A percentile compares a stretch with the other conserved stretches of the same genome.
Conservation (phyloP, 1,284 basidiomycete species). For the Ustilago curta region DNA sequence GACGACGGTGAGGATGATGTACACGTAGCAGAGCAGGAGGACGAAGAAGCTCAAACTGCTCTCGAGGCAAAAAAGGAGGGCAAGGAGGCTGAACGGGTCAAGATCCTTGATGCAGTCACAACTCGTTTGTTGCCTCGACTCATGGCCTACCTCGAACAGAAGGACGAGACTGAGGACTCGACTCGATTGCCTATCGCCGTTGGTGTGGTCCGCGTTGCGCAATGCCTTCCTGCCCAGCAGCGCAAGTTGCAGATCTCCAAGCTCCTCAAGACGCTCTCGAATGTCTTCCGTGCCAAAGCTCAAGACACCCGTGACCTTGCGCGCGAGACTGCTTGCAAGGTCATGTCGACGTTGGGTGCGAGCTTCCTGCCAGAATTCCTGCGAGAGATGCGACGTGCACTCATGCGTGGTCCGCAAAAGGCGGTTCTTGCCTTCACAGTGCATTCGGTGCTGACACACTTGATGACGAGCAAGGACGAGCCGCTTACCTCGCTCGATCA, state of each 20-base stretch:
- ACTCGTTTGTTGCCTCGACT: conserved; percentile 63
- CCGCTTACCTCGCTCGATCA: conserved; percentile 74
- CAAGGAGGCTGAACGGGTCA: conserved; percentile 50
- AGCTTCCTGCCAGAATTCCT: conserved; percentile 80
- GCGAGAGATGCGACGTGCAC: conserved; percentile 83
- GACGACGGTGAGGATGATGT: conserved; percentile 74
- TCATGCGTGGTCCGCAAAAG: conserved; percentile 90
- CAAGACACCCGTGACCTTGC: conserved; percentile 92
- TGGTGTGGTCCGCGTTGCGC: conserved; percentile 86
- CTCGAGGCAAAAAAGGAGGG: conserved; percentile 13
- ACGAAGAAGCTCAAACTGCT: conserved; percentile 31
- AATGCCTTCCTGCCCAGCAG: conserved; percentile 79
- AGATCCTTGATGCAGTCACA: conserved; percentile 83
- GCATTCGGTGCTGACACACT: conserved; percentile 83
- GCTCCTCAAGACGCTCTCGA: conserved; percentile 84
- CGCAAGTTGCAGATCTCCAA: conserved; percentile 76
- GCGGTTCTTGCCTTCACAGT: conserved; percentile 89
- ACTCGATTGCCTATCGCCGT: conserved; percentile 80
- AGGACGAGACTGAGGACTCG: conserved; percentile 83
- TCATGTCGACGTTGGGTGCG: conserved; percentile 81
- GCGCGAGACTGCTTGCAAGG: conserved; percentile 85
- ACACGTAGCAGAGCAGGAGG: conserved; percentile 61
- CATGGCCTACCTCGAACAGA: conserved; percentile 72
- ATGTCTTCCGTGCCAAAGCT: conserved; percentile 89
- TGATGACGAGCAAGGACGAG: conserved; percentile 70